A percentile compares a stretch with the other conserved stretches of the same genome.
phyloP scores from a whole-genome alignment of 805 yeast genomes.

The Scheffersomyces amazonensis region DNA sequence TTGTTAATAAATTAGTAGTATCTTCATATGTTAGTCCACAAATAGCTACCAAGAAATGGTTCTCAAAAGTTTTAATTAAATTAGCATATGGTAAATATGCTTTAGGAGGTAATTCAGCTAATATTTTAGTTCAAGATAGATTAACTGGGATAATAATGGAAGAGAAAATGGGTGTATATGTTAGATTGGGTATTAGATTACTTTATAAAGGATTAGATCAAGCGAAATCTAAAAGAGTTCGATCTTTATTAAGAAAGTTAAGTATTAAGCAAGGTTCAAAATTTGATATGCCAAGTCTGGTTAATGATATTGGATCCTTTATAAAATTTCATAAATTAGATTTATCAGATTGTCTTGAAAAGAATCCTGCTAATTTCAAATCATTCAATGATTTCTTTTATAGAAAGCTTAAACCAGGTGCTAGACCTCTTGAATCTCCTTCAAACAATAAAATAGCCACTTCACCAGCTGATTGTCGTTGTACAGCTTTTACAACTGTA shows the following conservation, averaged over 20 bases:
- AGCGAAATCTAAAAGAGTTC: slow-evolving; percentile 58
- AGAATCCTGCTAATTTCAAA: slow-evolving; percentile 47
- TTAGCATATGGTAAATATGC: slow-evolving; percentile 85
- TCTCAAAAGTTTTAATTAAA: slow-evolving; percentile 75
- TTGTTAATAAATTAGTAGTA: slow-evolving; percentile 59
- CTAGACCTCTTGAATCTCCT: slow-evolving; percentile 67
- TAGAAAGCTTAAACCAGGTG: slow-evolving; percentile 66
- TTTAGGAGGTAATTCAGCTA: slow-evolving; percentile 87
- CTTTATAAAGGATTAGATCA: slow-evolving; percentile 72
- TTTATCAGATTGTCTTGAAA: slow-evolving; percentile 59
- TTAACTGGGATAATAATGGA: slow-evolving; percentile 85
- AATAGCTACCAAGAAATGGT: slow-evolving; percentile 88
- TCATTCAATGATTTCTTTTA: slow-evolving; percentile 91
- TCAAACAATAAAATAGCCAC: slow-evolving; percentile 48
- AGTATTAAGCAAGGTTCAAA: slow-evolving; percentile 81
- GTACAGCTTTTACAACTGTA: slow-evolving; percentile 64
- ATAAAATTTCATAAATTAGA: slow-evolving; percentile 81
- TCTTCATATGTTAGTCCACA: slow-evolving; percentile 74
- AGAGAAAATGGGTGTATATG: slow-evolving; percentile 88
- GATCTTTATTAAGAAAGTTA: slow-evolving; percentile 58
- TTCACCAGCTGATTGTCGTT: slow-evolving; percentile 87
- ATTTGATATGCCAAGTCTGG: slow-evolving; percentile 71
- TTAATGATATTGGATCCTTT: slow-evolving; percentile 67
- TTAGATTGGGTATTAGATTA: slow-evolving; percentile 81
- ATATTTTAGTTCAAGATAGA: slow-evolving; percentile 90